A percentile compares a stretch with the other conserved stretches of the same genome.
Conservation (phyloP, 2,329 filamentous ascomycete species). For the Lizonia empirigonia region DNA sequence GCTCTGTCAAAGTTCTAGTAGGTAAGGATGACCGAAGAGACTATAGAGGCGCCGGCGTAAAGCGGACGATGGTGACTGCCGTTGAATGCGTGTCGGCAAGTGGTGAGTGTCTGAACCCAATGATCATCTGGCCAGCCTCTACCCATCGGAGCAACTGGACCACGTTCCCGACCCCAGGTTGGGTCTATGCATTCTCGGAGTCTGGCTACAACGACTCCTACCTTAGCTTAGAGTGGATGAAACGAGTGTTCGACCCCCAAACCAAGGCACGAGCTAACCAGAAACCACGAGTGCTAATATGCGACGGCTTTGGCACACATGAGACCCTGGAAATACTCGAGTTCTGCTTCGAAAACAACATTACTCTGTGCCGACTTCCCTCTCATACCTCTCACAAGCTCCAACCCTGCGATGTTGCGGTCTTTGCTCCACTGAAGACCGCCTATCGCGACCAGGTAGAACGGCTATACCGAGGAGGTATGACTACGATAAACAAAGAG, state of each 20-base stretch:
- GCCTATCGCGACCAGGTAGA: background rate
- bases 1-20: constrained; percentile 22
- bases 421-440: background rate
- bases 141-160: constrained; percentile 12
- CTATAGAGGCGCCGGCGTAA: constrained; percentile 19
- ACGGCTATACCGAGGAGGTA: background rate
- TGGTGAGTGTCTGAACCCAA: constrained; percentile 20
- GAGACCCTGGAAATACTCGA: background rate
- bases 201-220: background rate
- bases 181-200: background rate
- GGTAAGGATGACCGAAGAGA: constrained; percentile 17
- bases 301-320: background rate
- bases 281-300: background rate
- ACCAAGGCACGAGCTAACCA: background rate
- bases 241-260: background rate
- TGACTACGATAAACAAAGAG: background rate
- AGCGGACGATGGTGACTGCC: constrained; percentile 15
- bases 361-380: background rate
- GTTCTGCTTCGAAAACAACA: background rate
- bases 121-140: constrained; percentile 20
- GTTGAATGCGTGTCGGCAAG: constrained; percentile 16
- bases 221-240: background rate
- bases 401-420: background rate
- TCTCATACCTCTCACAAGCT: background rate
- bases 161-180: constrained; percentile 10